A percentile compares a stretch with the other conserved stretches of the same genome.
phyloP scores from a whole-genome alignment of 352 stramenopile species.

The Blastocystis hominis region DNA sequence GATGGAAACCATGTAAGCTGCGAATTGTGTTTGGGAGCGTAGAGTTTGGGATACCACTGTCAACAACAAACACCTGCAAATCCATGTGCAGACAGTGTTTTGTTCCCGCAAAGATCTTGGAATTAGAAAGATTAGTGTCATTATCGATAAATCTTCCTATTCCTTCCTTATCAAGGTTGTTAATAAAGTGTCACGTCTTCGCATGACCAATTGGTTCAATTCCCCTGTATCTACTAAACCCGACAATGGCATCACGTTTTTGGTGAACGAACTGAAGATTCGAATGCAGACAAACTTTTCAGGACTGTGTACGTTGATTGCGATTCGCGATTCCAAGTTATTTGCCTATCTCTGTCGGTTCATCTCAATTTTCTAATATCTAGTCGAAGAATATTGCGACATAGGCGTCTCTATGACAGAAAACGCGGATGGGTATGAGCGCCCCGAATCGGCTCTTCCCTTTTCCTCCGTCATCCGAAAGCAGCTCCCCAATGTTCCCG shows the following conservation, averaged over 20 bases:
- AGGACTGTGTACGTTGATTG: slow-evolving; percentile 34
- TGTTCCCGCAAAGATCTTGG: neutral
- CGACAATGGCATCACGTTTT: slow-evolving; percentile 22
- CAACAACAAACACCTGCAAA: neutral
- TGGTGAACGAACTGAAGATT: slow-evolving; percentile 37
- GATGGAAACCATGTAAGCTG: slow-evolving; percentile 30
- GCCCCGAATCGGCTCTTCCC: neutral
- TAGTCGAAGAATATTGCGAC: slow-evolving; percentile 42
- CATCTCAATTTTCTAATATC: neutral
- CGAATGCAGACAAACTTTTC: neutral
- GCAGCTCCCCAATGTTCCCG: neutral
- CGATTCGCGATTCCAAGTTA: neutral
- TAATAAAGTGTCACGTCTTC: neutral
- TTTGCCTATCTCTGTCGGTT: slow-evolving; percentile 22
- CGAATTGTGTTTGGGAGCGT: neutral
- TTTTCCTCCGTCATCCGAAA: neutral
- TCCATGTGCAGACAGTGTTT: neutral
- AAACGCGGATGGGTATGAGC: neutral
- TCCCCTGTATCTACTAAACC: neutral
- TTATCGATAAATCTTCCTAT: neutral
- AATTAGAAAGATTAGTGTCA: neutral
- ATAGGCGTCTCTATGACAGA: neutral
- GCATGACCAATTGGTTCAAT: slow-evolving; percentile 42
- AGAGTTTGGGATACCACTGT: slow-evolving; percentile 42
- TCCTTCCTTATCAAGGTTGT: slow-evolving; percentile 35